phyloP scores from a whole-genome alignment of 345 rosid genomes.

The Citrus mangshanensis region DNA sequence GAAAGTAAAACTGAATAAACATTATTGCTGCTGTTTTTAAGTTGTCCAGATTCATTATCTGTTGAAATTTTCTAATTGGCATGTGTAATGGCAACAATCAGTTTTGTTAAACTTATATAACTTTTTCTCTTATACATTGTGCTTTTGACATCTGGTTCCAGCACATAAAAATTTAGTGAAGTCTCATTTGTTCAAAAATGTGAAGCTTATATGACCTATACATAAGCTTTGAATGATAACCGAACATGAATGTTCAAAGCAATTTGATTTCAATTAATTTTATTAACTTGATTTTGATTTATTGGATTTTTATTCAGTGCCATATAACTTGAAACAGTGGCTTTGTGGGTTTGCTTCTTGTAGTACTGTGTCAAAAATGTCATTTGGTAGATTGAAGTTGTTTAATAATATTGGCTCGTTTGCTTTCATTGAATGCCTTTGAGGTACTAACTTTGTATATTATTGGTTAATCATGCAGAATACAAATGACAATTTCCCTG shows the following conservation, averaged over 20 bases:
- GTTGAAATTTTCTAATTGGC: neutral
- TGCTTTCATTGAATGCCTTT: conserved; percentile 10
- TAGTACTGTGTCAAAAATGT: neutral
- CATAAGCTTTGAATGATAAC: neutral
- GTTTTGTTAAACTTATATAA: neutral
- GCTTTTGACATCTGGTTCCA: neutral
- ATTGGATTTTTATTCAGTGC: neutral
- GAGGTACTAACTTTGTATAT: conserved; percentile 21
- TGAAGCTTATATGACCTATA: neutral
- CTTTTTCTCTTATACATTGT: neutral
- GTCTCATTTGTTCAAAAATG: neutral
- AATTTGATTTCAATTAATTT: too few relatives aligned
- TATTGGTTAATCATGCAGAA: conserved; percentile 46
- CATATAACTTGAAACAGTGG: too few relatives aligned
- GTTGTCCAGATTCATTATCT: neutral
- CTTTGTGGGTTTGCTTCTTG: neutral
- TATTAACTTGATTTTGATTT: neutral
- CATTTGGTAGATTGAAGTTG: neutral
- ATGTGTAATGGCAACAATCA: neutral
- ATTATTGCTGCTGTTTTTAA: neutral
- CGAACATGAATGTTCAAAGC: neutral
- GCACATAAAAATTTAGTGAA: neutral
- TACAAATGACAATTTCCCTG: conserved; percentile 70
- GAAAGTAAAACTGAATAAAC: neutral
- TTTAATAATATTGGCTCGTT: conserved; percentile 9